These are phyloP conservation scores for Aspergillus novoparasiticus DNA, from an alignment of 2,329 filamentous ascomycete genomes.

Conservation along the genomic window DNA sequence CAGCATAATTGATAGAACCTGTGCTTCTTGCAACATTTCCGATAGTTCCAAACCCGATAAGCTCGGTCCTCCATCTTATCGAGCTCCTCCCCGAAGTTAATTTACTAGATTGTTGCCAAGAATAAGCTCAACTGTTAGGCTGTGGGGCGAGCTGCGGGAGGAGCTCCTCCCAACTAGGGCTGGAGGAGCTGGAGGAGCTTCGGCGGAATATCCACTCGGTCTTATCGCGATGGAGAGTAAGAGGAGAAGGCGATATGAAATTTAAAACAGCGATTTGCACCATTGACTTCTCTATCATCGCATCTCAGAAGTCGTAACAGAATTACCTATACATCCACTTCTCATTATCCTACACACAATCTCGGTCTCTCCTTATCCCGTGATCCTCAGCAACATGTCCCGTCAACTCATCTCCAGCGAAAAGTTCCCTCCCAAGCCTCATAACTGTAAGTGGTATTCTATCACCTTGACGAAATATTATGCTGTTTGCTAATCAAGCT, in stretches of 20 bases:
- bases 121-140: not conserved
- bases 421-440: conserved; percentile 51
- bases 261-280: not conserved
- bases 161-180: not conserved
- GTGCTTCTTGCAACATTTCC: not conserved
- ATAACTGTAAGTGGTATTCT: conserved; percentile 43
- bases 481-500: not conserved
- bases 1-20: not conserved
- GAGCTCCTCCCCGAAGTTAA: not conserved
- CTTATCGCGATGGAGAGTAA: not conserved
- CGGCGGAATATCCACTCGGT: not conserved
- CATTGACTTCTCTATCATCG: not conserved
- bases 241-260: not conserved
- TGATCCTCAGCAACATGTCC: conserved; percentile 38
- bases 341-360: not conserved
- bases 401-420: conserved; percentile 51
- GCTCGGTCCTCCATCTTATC: not conserved
- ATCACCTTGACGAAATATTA: rapidly evolving
- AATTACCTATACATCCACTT: not conserved
- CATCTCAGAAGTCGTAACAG: not conserved
- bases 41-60: not conserved
- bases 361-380: not conserved
- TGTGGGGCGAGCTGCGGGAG: not conserved
- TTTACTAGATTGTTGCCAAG: not conserved
- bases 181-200: conserved; percentile 2